Conservation (phyloP, 139 green algal genomes). For the Picochlorum sp. region DNA sequence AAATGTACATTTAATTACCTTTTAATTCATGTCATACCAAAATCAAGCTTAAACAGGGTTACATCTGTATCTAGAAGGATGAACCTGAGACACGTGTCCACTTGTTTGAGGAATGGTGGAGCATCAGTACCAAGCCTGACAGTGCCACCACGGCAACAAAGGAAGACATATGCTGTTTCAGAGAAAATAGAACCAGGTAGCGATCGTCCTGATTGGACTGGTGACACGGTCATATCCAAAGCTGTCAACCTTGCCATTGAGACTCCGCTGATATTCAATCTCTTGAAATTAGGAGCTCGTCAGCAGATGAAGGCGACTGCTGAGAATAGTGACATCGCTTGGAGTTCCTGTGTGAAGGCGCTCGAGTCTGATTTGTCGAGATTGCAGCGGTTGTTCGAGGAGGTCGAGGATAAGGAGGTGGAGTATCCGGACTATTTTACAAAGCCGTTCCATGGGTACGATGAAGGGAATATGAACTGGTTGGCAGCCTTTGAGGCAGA, state of each 20-base stretch:
- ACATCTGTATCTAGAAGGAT: too few relatives aligned
- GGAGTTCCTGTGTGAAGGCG: constrained; percentile 27
- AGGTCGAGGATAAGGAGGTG: constrained; percentile 41
- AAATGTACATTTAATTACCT: too few relatives aligned
- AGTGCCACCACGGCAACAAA: too few relatives aligned
- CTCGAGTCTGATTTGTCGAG: constrained; percentile 14
- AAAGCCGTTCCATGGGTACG: constrained; percentile 69
- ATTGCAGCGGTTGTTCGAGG: constrained; percentile 14
- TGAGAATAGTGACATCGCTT: constrained; percentile 37
- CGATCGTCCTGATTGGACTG: constrained; percentile 24
- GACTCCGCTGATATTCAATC: constrained; percentile 37
- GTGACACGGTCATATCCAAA: constrained; percentile 37
- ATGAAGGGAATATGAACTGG: constrained; percentile 49
- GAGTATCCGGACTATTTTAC: constrained; percentile 66
- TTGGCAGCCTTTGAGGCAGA: constrained; percentile 63
- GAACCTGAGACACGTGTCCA: too few relatives aligned
- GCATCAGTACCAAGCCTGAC: too few relatives aligned
- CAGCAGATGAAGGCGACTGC: constrained; percentile 44
- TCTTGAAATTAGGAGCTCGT: constrained; percentile 46
- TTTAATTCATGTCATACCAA: too few relatives aligned
- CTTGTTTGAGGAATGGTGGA: too few relatives aligned
- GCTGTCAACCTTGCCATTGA: constrained; percentile 51
- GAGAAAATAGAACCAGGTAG: too few relatives aligned
- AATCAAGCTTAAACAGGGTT: too few relatives aligned
- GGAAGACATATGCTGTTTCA: too few relatives aligned